Base-by-base conservation (phyloP, 371 early-diverging fungal species). In the Zopfochytrium polystomum region DNA sequence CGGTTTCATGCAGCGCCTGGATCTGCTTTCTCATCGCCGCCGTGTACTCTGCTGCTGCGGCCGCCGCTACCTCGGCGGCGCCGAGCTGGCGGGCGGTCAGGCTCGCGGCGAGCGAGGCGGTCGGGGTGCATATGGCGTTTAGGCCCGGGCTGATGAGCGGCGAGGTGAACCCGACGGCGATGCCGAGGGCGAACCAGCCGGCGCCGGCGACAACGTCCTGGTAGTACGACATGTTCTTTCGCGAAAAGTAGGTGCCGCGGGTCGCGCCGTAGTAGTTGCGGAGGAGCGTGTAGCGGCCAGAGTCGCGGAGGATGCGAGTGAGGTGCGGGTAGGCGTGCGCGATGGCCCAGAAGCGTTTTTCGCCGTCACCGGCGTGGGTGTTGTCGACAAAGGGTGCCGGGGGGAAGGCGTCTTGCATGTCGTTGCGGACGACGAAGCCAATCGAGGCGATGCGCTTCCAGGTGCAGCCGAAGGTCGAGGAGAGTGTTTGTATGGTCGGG, bases 131-230 rank as follows among this genome's bases (percentile, higher is more conserved):
- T 9, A 58, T 6, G 7, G 7, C 3, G 34, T 58, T 58, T 48
- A 58, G 47, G 20, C 59, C 59, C 23, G 59, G 59, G 6, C 32
- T 31, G 22, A 58, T 7, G 22, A 58, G 25, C 15, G 59, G 59
- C 13, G 50, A 49, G 6, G 59, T 58, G 59, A 58, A 58, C 25
- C 48, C 59, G 23, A 33, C 46, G 11, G 59, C 48, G 34, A 31
- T 49, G 7, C 59, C 59, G 50, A 58, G 29, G 9, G 49, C 27
- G 22, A 58, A 50, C 59, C 59, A 58, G 30, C 59, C 59, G 6
- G 29, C n/a, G 4, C 59, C 59, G 2, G 34, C 29, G 26, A n/a
- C n/a, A n/a, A n/a, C n/a, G n/a, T n/a, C n/a, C n/a, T n/a, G n/a
- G n/a, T n/a, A n/a, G n/a, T n/a, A 50, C 49, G 59, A 58, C n/a